These are phyloP conservation scores for Piper betle DNA, from an alignment of 164 flowering plant genomes.

Conservation along the genomic window DNA sequence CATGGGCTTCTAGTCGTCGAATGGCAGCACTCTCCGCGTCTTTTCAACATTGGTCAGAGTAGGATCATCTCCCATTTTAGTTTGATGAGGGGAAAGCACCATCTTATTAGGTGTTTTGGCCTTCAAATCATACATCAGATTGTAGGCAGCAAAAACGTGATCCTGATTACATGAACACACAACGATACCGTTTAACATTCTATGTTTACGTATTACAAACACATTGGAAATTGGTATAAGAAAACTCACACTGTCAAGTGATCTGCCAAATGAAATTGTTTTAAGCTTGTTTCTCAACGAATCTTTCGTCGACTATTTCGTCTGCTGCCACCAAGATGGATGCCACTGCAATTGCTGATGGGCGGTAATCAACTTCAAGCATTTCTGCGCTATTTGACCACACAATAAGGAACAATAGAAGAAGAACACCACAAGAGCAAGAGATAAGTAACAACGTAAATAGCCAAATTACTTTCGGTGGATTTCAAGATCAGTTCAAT, in stretches of 20 bases:
- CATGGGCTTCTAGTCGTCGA: too few species aligned
- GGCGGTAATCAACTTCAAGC: slow-evolving; percentile 30
- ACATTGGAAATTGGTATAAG: not conserved
- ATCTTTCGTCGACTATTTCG: slow-evolving; percentile 25
- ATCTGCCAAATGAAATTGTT: slow-evolving; percentile 13
- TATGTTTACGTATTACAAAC: not conserved
- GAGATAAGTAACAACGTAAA: slow-evolving; percentile 1
- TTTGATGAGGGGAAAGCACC: slow-evolving; percentile 16
- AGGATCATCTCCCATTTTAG: slow-evolving; percentile 21
- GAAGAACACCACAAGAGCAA: too few species aligned
- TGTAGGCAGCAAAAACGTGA: slow-evolving; percentile 32
- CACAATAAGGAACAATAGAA: slow-evolving; percentile 1
- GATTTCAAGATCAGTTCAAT: slow-evolving; percentile 24
- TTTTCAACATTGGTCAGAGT: slow-evolving; percentile 4
- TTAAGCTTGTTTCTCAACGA: slow-evolving; percentile 31
- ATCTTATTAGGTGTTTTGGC: slow-evolving; percentile 13
- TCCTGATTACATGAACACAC: slow-evolving; percentile 24
- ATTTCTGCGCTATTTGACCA: slow-evolving; percentile 21
- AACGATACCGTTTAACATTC: slow-evolving; percentile 4
- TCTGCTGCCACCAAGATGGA: slow-evolving; percentile 39
- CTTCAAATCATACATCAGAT: slow-evolving; percentile 21
- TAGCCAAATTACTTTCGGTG: slow-evolving; percentile 35
- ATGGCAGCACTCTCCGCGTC: not conserved
- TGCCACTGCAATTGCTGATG: slow-evolving; percentile 57
- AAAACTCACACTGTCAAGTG: slow-evolving; percentile 30